Evolutionary conservation across 1,284 basidiomycete genomes (phyloP).

Genomic region (Austroboletus niveus): DNA sequence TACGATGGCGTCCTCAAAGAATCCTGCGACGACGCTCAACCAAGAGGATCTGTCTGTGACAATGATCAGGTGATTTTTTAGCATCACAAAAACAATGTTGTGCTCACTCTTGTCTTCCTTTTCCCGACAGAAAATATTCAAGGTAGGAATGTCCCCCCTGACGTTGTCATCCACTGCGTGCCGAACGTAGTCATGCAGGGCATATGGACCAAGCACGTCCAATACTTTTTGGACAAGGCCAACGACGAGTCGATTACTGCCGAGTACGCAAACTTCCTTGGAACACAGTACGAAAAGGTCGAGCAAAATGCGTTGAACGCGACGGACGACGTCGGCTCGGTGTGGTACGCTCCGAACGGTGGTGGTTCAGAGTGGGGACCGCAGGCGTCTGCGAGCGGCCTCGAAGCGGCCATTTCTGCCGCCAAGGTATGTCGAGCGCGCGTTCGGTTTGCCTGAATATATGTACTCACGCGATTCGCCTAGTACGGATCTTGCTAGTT

Average conservation of each 20-base stretch:
- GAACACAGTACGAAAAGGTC: slow-evolving; percentile 40
- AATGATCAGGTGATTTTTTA: slow-evolving; percentile 41
- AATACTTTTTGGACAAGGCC: slow-evolving; percentile 42
- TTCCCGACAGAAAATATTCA: slow-evolving; percentile 43
- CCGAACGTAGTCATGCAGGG: slow-evolving; percentile 24
- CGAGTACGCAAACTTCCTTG: slow-evolving; percentile 41
- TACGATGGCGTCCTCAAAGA: slow-evolving; percentile 45
- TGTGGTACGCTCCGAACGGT: slow-evolving; percentile 24
- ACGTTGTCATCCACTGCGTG: not conserved
- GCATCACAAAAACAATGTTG: not conserved
- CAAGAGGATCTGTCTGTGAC: slow-evolving; percentile 41
- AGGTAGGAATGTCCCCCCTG: slow-evolving; percentile 23
- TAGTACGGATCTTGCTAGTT: slow-evolving; percentile 10
- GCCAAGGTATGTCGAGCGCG: slow-evolving; percentile 18
- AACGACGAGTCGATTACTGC: slow-evolving; percentile 35
- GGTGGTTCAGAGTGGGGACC: slow-evolving; percentile 30
- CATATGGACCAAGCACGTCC: slow-evolving; percentile 44
- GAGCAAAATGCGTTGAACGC: slow-evolving; percentile 38
- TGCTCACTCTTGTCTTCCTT: not conserved
- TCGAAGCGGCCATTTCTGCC: slow-evolving; percentile 30
- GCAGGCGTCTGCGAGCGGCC: slow-evolving; percentile 32
- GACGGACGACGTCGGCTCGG: slow-evolving; percentile 42
- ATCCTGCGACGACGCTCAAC: slow-evolving; percentile 47
- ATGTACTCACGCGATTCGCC: too few species aligned
- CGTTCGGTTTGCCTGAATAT: not conserved